Conservation (phyloP, 306 rosid genomes). For the Lathyrus sativus region DNA sequence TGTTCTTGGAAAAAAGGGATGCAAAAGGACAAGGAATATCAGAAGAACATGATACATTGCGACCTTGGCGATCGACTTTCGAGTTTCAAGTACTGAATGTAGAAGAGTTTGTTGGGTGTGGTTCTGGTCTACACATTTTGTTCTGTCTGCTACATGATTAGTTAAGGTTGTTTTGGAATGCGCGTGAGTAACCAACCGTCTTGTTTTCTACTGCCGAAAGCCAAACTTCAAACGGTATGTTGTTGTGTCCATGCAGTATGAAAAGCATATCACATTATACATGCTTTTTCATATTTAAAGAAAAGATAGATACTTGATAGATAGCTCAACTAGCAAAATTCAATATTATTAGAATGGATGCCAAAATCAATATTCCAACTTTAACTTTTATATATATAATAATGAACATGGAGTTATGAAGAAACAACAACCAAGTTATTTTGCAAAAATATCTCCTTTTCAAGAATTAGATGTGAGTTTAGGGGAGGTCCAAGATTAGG, state of each 20-base stretch:
- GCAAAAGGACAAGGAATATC: conserved; percentile 27
- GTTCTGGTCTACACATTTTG: conserved; percentile 41
- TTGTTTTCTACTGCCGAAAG: background rate
- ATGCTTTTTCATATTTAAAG: too few species aligned
- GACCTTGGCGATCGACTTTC: conserved; percentile 22
- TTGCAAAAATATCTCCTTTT: too few species aligned
- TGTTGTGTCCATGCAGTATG: conserved; percentile 3
- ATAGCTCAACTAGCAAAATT: too few species aligned
- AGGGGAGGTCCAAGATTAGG: too few species aligned
- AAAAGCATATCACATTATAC: background rate
- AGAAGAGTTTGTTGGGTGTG: conserved; percentile 35
- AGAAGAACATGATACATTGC: conserved; percentile 36
- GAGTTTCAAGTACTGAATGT: conserved; percentile 35
- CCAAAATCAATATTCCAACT: too few species aligned
- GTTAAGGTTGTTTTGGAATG: conserved; percentile 41
- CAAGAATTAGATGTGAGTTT: too few species aligned
- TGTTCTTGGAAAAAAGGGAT: background rate
- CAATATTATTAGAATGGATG: too few species aligned
- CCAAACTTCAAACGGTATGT: background rate
- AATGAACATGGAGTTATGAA: too few species aligned
- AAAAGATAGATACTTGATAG: too few species aligned
- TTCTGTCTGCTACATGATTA: conserved; percentile 38
- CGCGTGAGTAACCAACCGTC: conserved; percentile 33
- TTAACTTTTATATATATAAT: too few species aligned
- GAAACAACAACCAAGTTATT: too few species aligned